A percentile compares a stretch with the other conserved stretches of the same genome.
phyloP scores from a whole-genome alignment of 306 rosid genomes.

The Ormosia semicastrata region DNA sequence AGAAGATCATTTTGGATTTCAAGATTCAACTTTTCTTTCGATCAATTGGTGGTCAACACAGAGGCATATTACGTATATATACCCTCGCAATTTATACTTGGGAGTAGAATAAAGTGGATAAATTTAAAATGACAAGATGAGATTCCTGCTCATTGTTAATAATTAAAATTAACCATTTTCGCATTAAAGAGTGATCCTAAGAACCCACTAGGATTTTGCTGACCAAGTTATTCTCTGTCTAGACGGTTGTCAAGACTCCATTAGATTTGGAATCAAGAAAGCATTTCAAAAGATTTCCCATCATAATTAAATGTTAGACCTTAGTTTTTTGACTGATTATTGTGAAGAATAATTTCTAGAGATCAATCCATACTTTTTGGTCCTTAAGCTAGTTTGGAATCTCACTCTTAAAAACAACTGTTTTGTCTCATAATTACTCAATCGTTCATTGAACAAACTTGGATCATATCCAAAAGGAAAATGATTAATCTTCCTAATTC shows the following conservation, averaged over 20 bases:
- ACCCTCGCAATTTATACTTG: slow-evolving; percentile 23
- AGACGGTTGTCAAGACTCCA: slow-evolving; percentile 45
- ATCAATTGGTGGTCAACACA: slow-evolving; percentile 37
- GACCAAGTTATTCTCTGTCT: slow-evolving; percentile 47
- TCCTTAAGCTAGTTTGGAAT: slow-evolving; percentile 28
- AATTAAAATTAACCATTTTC: slow-evolving; percentile 17
- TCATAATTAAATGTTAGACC: slow-evolving; percentile 26
- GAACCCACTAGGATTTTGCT: slow-evolving; percentile 41
- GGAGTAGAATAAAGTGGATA: slow-evolving; percentile 42
- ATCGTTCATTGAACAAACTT: slow-evolving; percentile 21
- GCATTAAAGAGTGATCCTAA: slow-evolving; percentile 29
- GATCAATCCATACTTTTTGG: background rate
- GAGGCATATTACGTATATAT: slow-evolving; percentile 38
- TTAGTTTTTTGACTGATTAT: slow-evolving; percentile 25
- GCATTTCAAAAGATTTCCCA: slow-evolving; percentile 37
- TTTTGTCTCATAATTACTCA: slow-evolving; percentile 20
- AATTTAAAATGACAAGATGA: slow-evolving; percentile 31
- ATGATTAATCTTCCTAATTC: too few relatives aligned
- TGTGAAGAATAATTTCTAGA: slow-evolving; percentile 28
- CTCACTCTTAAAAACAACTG: slow-evolving; percentile 28
- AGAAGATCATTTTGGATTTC: slow-evolving; percentile 21
- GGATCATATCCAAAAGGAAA: slow-evolving; percentile 36
- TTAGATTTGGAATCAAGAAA: slow-evolving; percentile 51
- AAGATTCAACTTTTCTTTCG: slow-evolving; percentile 29
- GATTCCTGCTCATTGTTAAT: slow-evolving; percentile 39